These are phyloP conservation scores for Allium cepa DNA, from an alignment of 106 monocot genomes.

Conservation along the genomic window DNA sequence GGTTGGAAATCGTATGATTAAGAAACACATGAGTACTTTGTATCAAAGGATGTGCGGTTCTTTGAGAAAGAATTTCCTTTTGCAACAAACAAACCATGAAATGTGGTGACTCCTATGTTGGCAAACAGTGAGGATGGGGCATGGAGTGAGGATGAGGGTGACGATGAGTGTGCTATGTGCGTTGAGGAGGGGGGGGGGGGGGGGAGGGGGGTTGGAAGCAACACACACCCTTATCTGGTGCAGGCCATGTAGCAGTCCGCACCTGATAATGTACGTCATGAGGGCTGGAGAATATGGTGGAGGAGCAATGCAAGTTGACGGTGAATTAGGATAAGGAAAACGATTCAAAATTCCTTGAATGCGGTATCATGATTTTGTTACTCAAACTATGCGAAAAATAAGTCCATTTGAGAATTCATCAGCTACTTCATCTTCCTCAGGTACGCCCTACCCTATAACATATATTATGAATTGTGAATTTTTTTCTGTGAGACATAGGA, in stretches of 20 bases:
- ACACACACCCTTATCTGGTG: too few relatives aligned
- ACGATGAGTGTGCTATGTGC: too few relatives aligned
- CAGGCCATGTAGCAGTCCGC: background rate
- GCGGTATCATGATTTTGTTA: background rate
- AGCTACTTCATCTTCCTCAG: too few relatives aligned
- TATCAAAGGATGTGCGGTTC: background rate
- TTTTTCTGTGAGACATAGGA: too few relatives aligned
- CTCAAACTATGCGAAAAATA: too few relatives aligned
- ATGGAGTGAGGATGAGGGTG: too few relatives aligned
- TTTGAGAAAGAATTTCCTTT: slow-evolving; percentile 1
- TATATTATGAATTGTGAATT: too few relatives aligned
- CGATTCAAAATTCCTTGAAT: slow-evolving; percentile 1
- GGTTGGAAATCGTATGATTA: background rate
- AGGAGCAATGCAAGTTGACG: slow-evolving; percentile 2
- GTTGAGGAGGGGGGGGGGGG: too few relatives aligned
- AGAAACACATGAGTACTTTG: background rate
- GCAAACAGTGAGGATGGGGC: too few relatives aligned
- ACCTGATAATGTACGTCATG: background rate
- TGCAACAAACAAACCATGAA: background rate
- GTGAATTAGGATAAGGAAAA: slow-evolving; percentile 2
- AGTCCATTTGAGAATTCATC: too few relatives aligned
- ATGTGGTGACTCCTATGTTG: background rate
- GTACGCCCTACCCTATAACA: too few relatives aligned
- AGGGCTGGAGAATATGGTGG: slow-evolving; percentile 1
- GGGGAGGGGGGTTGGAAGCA: too few relatives aligned